phyloP scores from a whole-genome alignment of 192 early-diverging fungal genomes.

The Backusella liffmaniae region DNA sequence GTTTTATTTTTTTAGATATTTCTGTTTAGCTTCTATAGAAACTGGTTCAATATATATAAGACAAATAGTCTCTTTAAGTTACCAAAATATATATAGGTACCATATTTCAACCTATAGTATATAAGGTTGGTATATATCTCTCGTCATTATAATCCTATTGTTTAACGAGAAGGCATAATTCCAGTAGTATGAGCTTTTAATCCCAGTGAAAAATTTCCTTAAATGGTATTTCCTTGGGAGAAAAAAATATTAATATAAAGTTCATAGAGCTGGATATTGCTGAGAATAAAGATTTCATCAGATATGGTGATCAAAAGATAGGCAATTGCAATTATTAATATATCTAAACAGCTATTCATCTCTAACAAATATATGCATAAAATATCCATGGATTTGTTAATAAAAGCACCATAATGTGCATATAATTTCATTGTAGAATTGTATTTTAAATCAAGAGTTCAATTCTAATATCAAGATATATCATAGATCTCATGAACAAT shows the following conservation, averaged over 20 bases:
- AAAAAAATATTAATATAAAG: neutral
- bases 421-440: neutral
- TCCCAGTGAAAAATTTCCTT: neutral
- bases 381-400: neutral
- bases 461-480: neutral
- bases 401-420: neutral
- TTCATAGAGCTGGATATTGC: neutral
- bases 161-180: neutral
- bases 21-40: neutral
- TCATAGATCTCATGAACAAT: neutral
- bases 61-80: neutral
- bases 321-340: neutral
- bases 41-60: neutral
- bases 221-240: neutral
- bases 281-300: constrained; percentile 2
- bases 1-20: neutral
- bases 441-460: neutral
- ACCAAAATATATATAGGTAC: neutral
- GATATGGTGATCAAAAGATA: constrained; percentile 6
- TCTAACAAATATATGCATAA: neutral
- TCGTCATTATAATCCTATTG: neutral
- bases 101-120: neutral
- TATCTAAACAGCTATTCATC: neutral
- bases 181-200: neutral
- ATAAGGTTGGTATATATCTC: neutral